Base-by-base conservation (phyloP, 2,329 filamentous ascomycete genomes). In the Gnomoniopsis smithogilvyi region DNA sequence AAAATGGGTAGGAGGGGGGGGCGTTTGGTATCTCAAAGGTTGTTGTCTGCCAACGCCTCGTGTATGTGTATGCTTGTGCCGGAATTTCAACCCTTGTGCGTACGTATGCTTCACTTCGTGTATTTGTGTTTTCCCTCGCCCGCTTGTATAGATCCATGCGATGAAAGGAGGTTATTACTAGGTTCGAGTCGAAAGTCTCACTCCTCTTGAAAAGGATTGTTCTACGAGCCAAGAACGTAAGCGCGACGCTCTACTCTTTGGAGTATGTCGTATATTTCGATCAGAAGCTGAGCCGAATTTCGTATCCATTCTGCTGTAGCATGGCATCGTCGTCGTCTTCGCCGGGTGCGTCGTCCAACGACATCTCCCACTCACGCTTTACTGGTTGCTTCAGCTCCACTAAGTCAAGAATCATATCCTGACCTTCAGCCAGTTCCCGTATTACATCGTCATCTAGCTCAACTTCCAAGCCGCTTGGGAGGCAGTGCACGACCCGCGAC, bases 361-460 rank as follows among this genome's bases (percentile, higher is more conserved):
- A 75, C 83, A 87, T 86, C 56, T 86, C 83, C 83, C 83, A 87
- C 64, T 87, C 84, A 38, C 77, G 73, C 67, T 86, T 86, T 43
- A 76, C 66, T 33, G 76, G 74, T 65, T 45, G 66, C 64, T 33
- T 72, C 11, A 77, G 67, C 65, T 83, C 79, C 19, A 72, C 70
- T 46, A 90, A 79, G 65, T 95, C 88, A 59, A 90, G 81, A 60
- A 88, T 84, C 89, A 98, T 95, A 68, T 96, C 94, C 72, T 98
- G 92, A 34, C 92, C 93, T 75, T 99, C 95, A 1, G 86, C 84
- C 54, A 98, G 79, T 71, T 94, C 89, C 48, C 84, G 83, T 34
- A 98, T 85, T 51, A 96, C 88, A 63, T 97, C 92, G 68, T 98
- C 92, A 68, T 98, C 95, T 66, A 98, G 83, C 68, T 96, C 85